Percentiles rank a stretch among this genome's conserved stretches.
phyloP scores from a whole-genome alignment of 2,329 filamentous ascomycete genomes.

The Colletotrichum ledebouriae region DNA sequence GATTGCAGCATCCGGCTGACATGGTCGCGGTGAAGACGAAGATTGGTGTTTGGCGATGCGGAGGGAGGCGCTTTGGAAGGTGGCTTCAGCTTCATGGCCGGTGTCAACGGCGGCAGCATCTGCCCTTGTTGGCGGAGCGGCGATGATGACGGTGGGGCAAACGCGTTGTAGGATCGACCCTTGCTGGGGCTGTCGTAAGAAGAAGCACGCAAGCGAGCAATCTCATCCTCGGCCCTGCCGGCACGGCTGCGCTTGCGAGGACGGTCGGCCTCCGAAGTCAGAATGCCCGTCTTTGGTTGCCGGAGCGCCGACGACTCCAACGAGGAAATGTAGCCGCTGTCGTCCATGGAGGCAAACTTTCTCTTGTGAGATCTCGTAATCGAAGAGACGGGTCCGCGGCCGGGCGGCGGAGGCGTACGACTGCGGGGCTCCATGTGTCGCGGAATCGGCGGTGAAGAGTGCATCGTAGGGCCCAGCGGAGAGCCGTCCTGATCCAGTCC shows the following conservation, averaged over 20 bases:
- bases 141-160: constrained; percentile 74
- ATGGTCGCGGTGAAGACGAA: constrained; percentile 87
- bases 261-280: constrained; percentile 85
- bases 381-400: constrained; percentile 71
- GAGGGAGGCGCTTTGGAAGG: constrained; percentile 74
- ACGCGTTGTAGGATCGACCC: constrained; percentile 66
- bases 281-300: constrained; percentile 72
- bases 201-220: constrained; percentile 90
- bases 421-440: constrained; percentile 70
- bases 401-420: constrained; percentile 81
- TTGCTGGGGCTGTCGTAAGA: constrained; percentile 94
- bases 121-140: constrained; percentile 74
- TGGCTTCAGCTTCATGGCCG: constrained; percentile 83
- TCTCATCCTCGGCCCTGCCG: constrained; percentile 89
- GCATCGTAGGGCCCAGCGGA: constrained; percentile 78
- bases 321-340: constrained; percentile 97
- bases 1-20: constrained; percentile 87
- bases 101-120: constrained; percentile 83
- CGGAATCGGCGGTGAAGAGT: constrained; percentile 90
- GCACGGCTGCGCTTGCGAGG: constrained; percentile 74
- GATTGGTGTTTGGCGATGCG: constrained; percentile 91
- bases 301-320: constrained; percentile 91
- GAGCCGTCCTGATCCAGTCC: constrained; percentile 68
- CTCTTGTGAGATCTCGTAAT: constrained; percentile 77
- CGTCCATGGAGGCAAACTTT: constrained; percentile 83